phyloP scores from a whole-genome alignment of 441 rosid genomes.

The Gossypium laxum region DNA sequence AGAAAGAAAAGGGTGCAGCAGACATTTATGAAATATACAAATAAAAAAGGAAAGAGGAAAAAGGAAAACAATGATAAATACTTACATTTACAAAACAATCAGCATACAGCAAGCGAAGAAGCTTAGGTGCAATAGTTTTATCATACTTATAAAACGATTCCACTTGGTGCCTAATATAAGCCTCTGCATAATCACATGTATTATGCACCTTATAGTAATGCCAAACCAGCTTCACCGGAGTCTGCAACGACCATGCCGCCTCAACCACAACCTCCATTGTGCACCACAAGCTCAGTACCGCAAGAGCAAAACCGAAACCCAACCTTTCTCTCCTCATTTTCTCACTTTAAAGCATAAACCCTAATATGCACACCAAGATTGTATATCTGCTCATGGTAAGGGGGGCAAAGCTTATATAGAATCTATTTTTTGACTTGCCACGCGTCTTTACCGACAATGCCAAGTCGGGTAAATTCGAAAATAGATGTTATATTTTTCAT shows the following conservation, averaged over 20 bases:
- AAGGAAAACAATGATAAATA: neutral
- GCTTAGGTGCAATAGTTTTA: conserved; percentile 47
- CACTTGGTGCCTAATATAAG: conserved; percentile 42
- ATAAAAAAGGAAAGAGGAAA: neutral
- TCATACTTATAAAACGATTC: conserved; percentile 28
- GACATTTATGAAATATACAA: neutral
- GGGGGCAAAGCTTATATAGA: conserved; percentile 19
- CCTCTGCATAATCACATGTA: conserved; percentile 48
- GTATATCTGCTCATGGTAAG: neutral
- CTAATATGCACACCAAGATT: conserved; percentile 16
- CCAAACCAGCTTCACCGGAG: conserved; percentile 41
- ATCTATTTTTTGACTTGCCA: neutral
- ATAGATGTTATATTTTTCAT: neutral
- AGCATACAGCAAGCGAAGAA: conserved; percentile 59
- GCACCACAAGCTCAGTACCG: conserved; percentile 20
- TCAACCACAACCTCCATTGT: conserved; percentile 23
- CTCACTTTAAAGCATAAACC: neutral
- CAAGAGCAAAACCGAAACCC: conserved; percentile 17
- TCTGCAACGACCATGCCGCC: conserved; percentile 27
- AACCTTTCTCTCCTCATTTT: conserved; percentile 15
- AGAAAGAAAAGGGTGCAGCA: no score
- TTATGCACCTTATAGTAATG: conserved; percentile 45
- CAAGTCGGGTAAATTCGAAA: conserved; percentile 10
- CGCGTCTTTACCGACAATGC: conserved; percentile 18
- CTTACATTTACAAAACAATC: conserved; percentile 64